Conservation (phyloP, 2,329 filamentous ascomycete species). For the Lanzia echinophila region DNA sequence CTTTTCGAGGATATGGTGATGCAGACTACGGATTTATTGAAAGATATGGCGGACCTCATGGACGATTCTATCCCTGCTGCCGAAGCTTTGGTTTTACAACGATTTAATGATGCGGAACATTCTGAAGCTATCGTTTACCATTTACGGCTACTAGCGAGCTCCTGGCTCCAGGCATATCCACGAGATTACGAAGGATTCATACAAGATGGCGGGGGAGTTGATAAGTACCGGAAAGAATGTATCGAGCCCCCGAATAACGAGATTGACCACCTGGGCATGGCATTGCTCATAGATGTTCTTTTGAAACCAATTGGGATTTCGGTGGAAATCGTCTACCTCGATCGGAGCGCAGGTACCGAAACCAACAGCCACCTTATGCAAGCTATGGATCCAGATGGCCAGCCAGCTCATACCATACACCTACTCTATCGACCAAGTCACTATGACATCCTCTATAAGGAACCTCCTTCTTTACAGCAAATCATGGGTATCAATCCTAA, state of each 20-base stretch:
- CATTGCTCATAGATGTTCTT: slow-evolving; percentile 68
- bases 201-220: slow-evolving; percentile 48
- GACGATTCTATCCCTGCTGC: slow-evolving; percentile 38
- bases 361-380: slow-evolving; percentile 53
- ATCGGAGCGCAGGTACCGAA: slow-evolving; percentile 70
- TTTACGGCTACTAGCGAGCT: slow-evolving; percentile 71
- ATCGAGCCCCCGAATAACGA: slow-evolving; percentile 74
- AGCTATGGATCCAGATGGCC: slow-evolving; percentile 35
- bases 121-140: slow-evolving; percentile 82
- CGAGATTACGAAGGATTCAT: slow-evolving; percentile 69
- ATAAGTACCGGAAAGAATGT: slow-evolving; percentile 60
- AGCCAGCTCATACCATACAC: slow-evolving; percentile 46
- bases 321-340: slow-evolving; percentile 85
- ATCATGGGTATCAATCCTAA: slow-evolving; percentile 27
- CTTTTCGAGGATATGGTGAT: slow-evolving; percentile 80
- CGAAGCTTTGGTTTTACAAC: slow-evolving; percentile 45
- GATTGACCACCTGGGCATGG: slow-evolving; percentile 85
- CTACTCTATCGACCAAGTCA: slow-evolving; percentile 69
- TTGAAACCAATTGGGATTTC: slow-evolving; percentile 72
- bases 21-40: slow-evolving; percentile 62
- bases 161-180: slow-evolving; percentile 72
- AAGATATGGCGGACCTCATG: slow-evolving; percentile 53
- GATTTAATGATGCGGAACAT: slow-evolving; percentile 68
- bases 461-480: slow-evolving; percentile 26
- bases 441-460: slow-evolving; percentile 87